A percentile compares a stretch with the other conserved stretches of the same genome.
phyloP scores from a whole-genome alignment of 2,329 filamentous ascomycete genomes.

The Paraconiothyrium brasiliense region DNA sequence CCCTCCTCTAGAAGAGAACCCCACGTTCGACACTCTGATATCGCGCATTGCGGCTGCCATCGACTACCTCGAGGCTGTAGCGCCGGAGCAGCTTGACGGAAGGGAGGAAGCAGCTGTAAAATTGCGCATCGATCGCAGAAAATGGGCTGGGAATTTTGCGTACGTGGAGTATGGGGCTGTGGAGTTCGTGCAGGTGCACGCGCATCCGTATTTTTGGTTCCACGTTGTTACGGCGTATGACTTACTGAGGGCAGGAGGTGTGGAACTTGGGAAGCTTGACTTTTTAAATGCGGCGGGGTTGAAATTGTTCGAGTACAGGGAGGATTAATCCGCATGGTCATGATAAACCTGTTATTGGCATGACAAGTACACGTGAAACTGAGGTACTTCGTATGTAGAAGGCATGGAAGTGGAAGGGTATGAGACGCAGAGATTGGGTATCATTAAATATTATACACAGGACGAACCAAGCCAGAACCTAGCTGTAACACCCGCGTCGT shows the following conservation, averaged over 20 bases:
- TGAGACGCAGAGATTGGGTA: constrained; percentile 10
- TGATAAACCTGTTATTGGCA: no score
- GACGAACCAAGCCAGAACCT: neutral
- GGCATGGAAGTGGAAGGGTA: neutral
- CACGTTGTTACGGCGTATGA: constrained; percentile 68
- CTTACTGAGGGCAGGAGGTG: constrained; percentile 69
- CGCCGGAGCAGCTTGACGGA: constrained; percentile 55
- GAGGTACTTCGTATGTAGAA: neutral
- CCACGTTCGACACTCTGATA: constrained; percentile 60
- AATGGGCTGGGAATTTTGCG: constrained; percentile 27
- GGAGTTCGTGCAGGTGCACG: constrained; percentile 60
- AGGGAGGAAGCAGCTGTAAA: constrained; percentile 53
- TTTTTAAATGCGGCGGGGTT: constrained; percentile 54
- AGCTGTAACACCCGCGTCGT: neutral
- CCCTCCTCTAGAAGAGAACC: constrained; percentile 53
- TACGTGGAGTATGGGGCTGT: constrained; percentile 54
- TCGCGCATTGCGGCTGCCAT: constrained; percentile 59
- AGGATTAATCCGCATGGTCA: neutral
- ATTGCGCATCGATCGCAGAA: constrained; percentile 33
- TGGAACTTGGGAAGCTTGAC: constrained; percentile 69
- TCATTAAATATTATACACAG: constrained; percentile 26
- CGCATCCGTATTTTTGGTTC: constrained; percentile 71
- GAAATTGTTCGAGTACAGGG: neutral
- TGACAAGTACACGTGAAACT: no score
- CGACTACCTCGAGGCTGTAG: constrained; percentile 56